A percentile compares a stretch with the other conserved stretches of the same genome.
These are phyloP conservation scores for Nectriaceae sp. DNA, from an alignment of 2,329 filamentous ascomycete species.

Conservation along the genomic window DNA sequence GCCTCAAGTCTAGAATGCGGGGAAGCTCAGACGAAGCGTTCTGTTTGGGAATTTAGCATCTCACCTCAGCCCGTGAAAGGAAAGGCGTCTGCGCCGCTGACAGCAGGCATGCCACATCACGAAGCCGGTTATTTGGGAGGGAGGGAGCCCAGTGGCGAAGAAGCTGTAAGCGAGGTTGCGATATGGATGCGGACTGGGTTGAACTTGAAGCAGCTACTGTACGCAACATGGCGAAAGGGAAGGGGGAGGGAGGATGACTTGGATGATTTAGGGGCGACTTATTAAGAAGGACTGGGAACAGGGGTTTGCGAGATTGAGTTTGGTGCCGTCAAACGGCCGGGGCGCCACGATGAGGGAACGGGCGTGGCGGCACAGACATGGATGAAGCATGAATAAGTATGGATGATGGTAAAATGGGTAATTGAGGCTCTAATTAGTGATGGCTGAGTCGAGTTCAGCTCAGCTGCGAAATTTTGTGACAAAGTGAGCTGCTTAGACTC, in stretches of 20 bases:
- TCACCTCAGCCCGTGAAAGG: neutral
- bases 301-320: conserved; percentile 1
- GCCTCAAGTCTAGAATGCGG: neutral
- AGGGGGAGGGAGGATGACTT: neutral
- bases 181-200: no score
- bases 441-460: no score
- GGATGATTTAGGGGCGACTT: neutral
- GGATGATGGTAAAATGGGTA: no score
- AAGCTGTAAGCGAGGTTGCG: no score
- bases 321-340: neutral
- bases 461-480: no score
- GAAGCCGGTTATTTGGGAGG: neutral
- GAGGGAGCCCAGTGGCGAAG: neutral
- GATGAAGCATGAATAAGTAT: no score
- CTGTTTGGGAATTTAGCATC: neutral
- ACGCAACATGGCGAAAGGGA: no score
- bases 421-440: no score
- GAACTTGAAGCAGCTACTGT: no score
- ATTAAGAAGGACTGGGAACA: neutral
- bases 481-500: no score
- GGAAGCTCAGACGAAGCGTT: neutral
- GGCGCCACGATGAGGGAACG: neutral
- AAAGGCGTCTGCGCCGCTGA: neutral
- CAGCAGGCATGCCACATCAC: neutral
- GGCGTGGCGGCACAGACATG: no score